These are phyloP conservation scores for Annulohypoxylon nitens DNA, from an alignment of 495 filamentous ascomycete species.

Conservation along the genomic window DNA sequence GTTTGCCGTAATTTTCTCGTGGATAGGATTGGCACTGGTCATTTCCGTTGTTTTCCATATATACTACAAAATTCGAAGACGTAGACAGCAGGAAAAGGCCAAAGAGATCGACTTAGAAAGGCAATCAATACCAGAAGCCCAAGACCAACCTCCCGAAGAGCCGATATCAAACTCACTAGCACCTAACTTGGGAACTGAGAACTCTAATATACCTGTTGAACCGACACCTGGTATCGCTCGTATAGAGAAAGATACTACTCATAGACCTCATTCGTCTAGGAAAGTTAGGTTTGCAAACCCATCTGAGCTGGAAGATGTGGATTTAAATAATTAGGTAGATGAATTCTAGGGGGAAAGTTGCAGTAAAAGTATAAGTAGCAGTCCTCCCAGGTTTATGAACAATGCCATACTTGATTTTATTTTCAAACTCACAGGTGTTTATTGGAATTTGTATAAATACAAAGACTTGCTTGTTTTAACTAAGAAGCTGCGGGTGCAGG, in stretches of 20 bases:
- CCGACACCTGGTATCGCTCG: not conserved
- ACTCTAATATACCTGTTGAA: not conserved
- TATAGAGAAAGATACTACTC: not conserved
- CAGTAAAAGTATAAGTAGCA: no score
- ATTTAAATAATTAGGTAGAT: not conserved
- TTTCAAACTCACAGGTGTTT: no score
- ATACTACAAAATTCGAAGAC: not conserved
- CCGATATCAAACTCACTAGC: not conserved
- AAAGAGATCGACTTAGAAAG: not conserved
- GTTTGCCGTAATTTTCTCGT: not conserved
- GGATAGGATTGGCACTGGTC: not conserved
- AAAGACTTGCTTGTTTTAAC: no score
- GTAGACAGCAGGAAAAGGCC: not conserved
- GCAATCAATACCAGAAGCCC: not conserved
- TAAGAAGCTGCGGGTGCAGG: not conserved
- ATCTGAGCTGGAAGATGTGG: not conserved
- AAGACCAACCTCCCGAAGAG: not conserved
- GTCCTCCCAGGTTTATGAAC: no score
- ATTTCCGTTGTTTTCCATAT: not conserved
- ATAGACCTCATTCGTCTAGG: not conserved
- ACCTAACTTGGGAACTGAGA: not conserved
- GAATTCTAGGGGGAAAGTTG: no score
- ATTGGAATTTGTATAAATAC: no score
- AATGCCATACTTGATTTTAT: no score
- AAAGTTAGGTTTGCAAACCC: not conserved